Evolutionary conservation across 768 basidiomycete species (phyloP).

Genomic region (Tephrocybe rancida): DNA sequence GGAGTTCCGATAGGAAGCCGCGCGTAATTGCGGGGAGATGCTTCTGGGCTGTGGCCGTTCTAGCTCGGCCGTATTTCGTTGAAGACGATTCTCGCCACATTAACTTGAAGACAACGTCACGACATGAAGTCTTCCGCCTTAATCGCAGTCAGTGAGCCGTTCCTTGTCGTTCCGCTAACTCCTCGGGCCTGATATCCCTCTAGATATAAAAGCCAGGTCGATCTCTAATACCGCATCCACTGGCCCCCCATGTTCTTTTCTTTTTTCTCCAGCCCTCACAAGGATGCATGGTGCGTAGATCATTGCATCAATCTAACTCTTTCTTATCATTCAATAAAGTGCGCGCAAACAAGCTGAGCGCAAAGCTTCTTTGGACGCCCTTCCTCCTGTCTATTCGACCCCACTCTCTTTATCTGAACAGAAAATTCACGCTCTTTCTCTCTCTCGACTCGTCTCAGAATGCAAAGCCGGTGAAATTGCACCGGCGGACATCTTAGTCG

Average conservation of each 20-base stretch:
- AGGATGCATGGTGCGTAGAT: constrained; percentile 38
- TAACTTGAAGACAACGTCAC: constrained; percentile 16
- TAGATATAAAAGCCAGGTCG: constrained; percentile 12
- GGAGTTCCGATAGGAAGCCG: constrained; percentile 13
- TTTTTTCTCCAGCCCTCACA: constrained; percentile 13
- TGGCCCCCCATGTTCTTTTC: constrained; percentile 18
- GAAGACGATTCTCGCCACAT: constrained; percentile 17
- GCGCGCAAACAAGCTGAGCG: constrained; percentile 47
- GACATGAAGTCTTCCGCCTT: constrained; percentile 19
- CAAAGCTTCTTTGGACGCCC: constrained; percentile 42
- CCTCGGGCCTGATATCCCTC: constrained; percentile 16
- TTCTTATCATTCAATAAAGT: constrained; percentile 24
- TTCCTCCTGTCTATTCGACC: constrained; percentile 37
- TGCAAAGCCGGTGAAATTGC: constrained; percentile 43
- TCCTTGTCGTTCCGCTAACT: constrained; percentile 14
- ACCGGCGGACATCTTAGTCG: constrained; percentile 44
- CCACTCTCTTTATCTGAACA: constrained; percentile 46
- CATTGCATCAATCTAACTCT: not conserved
- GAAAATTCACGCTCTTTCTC: constrained; percentile 50
- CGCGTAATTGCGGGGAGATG: constrained; percentile 5
- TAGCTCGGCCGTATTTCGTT: constrained; percentile 24
- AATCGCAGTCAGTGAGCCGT: constrained; percentile 19
- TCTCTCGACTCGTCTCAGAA: constrained; percentile 46
- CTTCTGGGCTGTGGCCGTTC: constrained; percentile 27
- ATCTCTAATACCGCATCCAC: constrained; percentile 4